Evolutionary conservation across 306 rosid genomes (phyloP).

Genomic region (Spatholobus suberectus): DNA sequence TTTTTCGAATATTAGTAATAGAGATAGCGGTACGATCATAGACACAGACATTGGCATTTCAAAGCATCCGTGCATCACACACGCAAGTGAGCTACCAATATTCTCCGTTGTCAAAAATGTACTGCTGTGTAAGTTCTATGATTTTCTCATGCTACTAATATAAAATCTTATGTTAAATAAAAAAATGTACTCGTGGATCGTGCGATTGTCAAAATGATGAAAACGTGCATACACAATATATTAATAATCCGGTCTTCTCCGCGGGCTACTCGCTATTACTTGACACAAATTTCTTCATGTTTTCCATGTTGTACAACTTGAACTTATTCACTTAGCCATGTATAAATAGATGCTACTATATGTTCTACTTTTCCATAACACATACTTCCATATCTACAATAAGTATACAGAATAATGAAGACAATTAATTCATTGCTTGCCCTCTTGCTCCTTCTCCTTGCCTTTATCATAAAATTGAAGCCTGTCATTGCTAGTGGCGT

Average conservation of each 20-base stretch:
- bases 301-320: background rate
- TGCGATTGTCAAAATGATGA: background rate
- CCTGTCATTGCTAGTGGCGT: background rate
- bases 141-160: background rate
- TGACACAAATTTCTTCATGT: background rate
- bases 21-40: too few species aligned
- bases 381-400: background rate
- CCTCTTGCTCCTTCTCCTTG: background rate
- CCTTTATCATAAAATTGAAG: background rate
- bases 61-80: too few species aligned
- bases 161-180: background rate
- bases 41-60: too few species aligned
- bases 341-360: background rate
- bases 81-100: too few species aligned
- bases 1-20: too few species aligned
- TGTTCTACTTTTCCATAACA: background rate
- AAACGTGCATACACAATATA: background rate
- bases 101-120: too few species aligned
- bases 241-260: background rate
- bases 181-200: background rate
- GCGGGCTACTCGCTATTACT: background rate
- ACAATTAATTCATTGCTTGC: background rate
- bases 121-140: background rate
- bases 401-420: background rate
- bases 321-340: background rate